Evolutionary conservation across 768 basidiomycete species (phyloP).

Genomic region (Amanita inopinata): DNA sequence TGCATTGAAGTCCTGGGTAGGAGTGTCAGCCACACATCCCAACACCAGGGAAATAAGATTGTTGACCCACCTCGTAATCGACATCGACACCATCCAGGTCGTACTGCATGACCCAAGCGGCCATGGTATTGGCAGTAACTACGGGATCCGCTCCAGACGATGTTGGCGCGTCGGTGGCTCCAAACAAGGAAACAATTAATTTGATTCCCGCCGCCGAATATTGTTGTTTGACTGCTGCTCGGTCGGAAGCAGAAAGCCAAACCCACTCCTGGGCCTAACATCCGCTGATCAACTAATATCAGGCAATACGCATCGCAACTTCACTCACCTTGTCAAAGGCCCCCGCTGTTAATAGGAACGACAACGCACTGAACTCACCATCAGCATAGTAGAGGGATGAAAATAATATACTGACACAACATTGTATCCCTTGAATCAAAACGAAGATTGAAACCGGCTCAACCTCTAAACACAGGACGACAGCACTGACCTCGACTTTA

Average conservation of each 20-base stretch:
- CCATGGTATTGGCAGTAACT: constrained; percentile 51
- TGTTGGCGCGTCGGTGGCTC: constrained; percentile 49
- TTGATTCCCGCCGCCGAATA: constrained; percentile 51
- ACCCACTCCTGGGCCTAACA: background rate
- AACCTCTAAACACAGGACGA: background rate
- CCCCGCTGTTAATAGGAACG: background rate
- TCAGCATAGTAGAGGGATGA: background rate
- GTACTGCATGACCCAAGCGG: constrained; percentile 53
- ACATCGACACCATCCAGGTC: constrained; percentile 64
- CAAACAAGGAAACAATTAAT: constrained; percentile 59
- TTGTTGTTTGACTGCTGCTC: constrained; percentile 12
- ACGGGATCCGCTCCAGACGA: constrained; percentile 49
- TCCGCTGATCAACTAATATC: background rate
- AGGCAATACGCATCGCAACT: background rate
- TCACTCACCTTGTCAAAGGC: background rate
- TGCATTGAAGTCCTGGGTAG: constrained; percentile 47
- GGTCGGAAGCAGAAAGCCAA: background rate
- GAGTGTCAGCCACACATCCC: background rate
- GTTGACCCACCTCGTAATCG: constrained; percentile 46
- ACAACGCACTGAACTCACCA: background rate
- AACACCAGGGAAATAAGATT: constrained; percentile 1
- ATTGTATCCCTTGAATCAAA: background rate
- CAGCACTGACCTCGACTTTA: background rate
- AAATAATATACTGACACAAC: background rate
- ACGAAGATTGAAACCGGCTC: background rate